Evolutionary conservation across 2,329 filamentous ascomycete genomes (phyloP), one percentile per base, ranked within the genome.

Genomic region (Pleurostoma richardsiae): DNA sequence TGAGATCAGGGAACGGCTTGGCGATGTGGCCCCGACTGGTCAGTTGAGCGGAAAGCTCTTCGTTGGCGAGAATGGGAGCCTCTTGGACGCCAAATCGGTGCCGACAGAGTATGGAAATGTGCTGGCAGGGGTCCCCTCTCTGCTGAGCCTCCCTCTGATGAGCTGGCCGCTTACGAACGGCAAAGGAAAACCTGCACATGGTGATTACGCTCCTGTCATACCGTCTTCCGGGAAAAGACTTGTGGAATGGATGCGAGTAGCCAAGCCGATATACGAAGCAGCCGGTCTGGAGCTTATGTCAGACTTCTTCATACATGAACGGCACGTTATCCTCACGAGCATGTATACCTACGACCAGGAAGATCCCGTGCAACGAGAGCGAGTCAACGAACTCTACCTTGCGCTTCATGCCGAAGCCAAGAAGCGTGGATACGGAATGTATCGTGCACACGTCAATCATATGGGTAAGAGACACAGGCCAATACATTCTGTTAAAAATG

Each of bases 271-370:
- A n/a, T 71, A 66, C 46, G 68, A 71, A 48, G 59, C 59, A 6
- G 61, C 71, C 30, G 62, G 61, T 0, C 68, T 72, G 43, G 72
- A 75, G 49, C 54, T 72, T 27, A 64, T 70, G 49, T 70, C 68
- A 49, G 72, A 74, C 47, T 73, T 73, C 56, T 73, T 73, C 58
- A 71, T 75, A 68, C 65, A 72, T 42, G 69, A 73, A 49, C 59
- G 69, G 2, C 69, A 73, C 41, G 66, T 71, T 6, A 68, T 74
- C 31, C 66, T 72, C 40, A 69, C 73, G 50, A 72, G 71, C 49
- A 74, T 74, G 69, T 68, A 73, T 47, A 67, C 64, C 4, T 74
- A 71, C 48, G 71, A 74, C 52, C 72, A 73, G 56, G 68, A 63
- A 3, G 67, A 68, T 42, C 49, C 57, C 4, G 57, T 56, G 46